phyloP scores from a whole-genome alignment of 176 grass and related monocot species.

The Eragrostis nindensis region DNA sequence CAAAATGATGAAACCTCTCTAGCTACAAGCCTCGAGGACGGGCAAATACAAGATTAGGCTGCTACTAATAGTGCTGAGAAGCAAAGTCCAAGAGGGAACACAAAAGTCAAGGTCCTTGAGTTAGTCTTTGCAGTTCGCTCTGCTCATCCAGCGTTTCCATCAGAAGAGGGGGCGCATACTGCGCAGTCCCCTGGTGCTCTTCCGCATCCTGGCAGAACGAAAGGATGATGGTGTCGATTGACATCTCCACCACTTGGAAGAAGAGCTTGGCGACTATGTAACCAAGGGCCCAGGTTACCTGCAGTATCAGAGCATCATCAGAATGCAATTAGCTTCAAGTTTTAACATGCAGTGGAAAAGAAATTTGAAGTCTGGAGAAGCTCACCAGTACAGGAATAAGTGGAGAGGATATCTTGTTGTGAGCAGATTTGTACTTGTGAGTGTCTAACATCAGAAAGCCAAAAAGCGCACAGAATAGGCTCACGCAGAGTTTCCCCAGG shows the following conservation, averaged over 20 bases:
- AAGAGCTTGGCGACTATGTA: conserved; percentile 91
- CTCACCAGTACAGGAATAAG: conserved; percentile 87
- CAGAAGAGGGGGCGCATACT: conserved; percentile 77
- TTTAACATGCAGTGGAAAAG: not conserved
- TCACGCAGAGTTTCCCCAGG: conserved; percentile 91
- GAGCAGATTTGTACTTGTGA: conserved; percentile 92
- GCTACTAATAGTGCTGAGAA: conserved; percentile 7
- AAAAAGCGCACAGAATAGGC: conserved; percentile 90
- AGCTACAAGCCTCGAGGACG: conserved; percentile 16
- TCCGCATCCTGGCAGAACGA: conserved; percentile 98
- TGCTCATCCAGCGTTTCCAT: conserved; percentile 93
- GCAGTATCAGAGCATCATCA: conserved; percentile 1
- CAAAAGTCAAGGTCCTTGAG: conserved; percentile 73
- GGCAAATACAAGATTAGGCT: not conserved
- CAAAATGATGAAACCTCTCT: not conserved
- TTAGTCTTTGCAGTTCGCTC: conserved; percentile 89
- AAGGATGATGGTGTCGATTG: conserved; percentile 94
- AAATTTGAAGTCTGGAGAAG: not conserved
- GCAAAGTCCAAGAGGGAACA: not conserved
- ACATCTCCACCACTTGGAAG: conserved; percentile 97
- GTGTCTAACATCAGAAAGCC: conserved; percentile 96
- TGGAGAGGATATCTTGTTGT: conserved; percentile 96
- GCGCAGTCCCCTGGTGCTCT: conserved; percentile 91
- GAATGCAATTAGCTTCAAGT: conserved; percentile 2
- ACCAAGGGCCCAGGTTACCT: conserved; percentile 89